Conservation (phyloP, 2,329 filamentous ascomycete genomes). For the Volutella citrinella region DNA sequence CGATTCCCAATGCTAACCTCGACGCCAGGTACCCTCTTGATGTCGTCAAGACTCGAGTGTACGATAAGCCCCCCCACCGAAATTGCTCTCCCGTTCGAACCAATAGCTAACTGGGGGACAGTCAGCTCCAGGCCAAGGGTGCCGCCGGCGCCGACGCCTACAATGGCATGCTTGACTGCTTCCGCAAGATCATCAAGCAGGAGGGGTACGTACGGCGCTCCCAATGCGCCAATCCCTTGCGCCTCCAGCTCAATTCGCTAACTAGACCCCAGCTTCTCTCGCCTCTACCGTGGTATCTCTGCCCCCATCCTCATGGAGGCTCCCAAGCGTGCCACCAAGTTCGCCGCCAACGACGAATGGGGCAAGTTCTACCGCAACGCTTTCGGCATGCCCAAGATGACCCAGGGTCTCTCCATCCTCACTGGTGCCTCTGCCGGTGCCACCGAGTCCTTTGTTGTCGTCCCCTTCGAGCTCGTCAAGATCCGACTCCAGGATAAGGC, state of each 20-base stretch:
- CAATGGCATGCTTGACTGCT: slow-evolving; percentile 97
- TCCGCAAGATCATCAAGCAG: slow-evolving; percentile 92
- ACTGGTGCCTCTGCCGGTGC: slow-evolving; percentile 94
- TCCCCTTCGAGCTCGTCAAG: slow-evolving; percentile 98
- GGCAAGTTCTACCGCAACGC: slow-evolving; percentile 86
- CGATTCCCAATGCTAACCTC: slow-evolving; percentile 8
- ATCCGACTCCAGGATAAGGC: slow-evolving; percentile 96
- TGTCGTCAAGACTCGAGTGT: slow-evolving; percentile 97
- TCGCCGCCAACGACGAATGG: slow-evolving; percentile 98
- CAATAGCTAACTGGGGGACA: slow-evolving; percentile 37
- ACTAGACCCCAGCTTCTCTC: slow-evolving; percentile 63
- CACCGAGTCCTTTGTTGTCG: slow-evolving; percentile 94
- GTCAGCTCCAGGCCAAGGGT: slow-evolving; percentile 80
- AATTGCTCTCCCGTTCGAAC: slow-evolving; percentile 5
- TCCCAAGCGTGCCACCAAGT: slow-evolving; percentile 91
- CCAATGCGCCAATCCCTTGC: slow-evolving; percentile 9
- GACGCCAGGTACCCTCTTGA: slow-evolving; percentile 87
- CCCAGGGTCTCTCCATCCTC: slow-evolving; percentile 83
- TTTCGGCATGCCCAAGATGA: slow-evolving; percentile 86
- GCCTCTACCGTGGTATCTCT: slow-evolving; percentile 91
- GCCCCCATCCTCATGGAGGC: slow-evolving; percentile 98
- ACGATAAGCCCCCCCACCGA: slow-evolving; percentile 40
- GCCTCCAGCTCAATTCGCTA: slow-evolving; percentile 13
- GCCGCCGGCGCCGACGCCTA: slow-evolving; percentile 77
- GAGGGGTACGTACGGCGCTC: slow-evolving; percentile 68